phyloP scores from a whole-genome alignment of 2,329 filamentous ascomycete genomes.

The Camillea tinctor region DNA sequence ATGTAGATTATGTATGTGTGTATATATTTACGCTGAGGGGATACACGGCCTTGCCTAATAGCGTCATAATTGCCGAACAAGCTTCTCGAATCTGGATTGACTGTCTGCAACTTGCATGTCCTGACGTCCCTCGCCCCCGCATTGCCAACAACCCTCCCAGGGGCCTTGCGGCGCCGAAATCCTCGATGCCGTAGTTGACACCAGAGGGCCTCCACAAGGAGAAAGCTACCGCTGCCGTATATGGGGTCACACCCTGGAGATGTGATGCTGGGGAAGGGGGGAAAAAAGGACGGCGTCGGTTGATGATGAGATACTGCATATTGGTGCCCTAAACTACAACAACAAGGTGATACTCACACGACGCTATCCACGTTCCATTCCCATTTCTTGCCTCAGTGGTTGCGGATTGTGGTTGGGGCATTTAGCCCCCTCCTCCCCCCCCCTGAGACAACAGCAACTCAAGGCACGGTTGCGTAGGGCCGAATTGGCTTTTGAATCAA shows the following conservation, averaged over 20 bases:
- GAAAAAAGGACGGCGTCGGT: neutral
- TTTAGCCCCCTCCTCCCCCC: no score
- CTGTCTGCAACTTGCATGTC: neutral
- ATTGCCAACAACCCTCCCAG: neutral
- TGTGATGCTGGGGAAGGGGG: neutral
- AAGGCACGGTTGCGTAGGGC: neutral
- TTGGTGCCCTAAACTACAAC: neutral
- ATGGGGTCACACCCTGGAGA: neutral
- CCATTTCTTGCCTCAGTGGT: neutral
- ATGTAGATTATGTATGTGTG: no score
- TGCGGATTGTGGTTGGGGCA: neutral
- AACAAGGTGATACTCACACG: neutral
- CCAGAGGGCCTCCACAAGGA: neutral
- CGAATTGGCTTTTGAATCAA: neutral
- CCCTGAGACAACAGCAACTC: neutral
- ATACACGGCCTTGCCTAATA: neutral
- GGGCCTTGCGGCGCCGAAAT: neutral
- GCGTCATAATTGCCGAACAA: neutral
- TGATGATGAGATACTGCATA: neutral
- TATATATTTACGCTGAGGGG: neutral
- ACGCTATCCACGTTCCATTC: neutral
- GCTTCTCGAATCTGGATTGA: neutral
- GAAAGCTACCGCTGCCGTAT: neutral
- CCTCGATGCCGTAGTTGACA: neutral
- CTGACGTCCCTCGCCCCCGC: neutral